Evolutionary conservation across 345 rosid genomes (phyloP), one percentile per base, ranked within the genome.

Genomic region (Punica granatum): DNA sequence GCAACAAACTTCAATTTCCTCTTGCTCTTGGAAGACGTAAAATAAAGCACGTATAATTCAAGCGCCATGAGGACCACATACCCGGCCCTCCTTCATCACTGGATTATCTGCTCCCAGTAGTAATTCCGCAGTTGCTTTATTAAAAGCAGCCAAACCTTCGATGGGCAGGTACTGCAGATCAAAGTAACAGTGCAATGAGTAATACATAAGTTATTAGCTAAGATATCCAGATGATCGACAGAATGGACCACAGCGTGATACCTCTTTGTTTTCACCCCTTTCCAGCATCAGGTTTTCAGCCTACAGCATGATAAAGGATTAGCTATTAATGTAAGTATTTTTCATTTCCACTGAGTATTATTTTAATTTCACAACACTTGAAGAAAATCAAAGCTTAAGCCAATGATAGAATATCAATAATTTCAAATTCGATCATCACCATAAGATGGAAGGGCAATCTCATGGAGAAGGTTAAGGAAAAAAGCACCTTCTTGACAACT

Each of bases 111-210:
- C 89, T 73, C 99, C 96, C 72, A 94, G 76, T 36, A 94, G 75
- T 75, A 94, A 78, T 77, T 91, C 97, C 7, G 96, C 99, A 44
- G 99, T 94, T 66, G 74, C 95, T 79, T 88, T 91, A 67, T 91
- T 94, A 78, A 94, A 94, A 65, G 92, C 85, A 5, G 88, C 96
- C 84, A 94, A 72, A n/a, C 99, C 99, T 78, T 94, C 97, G n/a
- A 94, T 94, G 21, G 99, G 89, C 6, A 94, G 95, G 79, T 94
- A 94, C 99, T 94, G 79, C 75, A 85, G n/a, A 64, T 67, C 23
- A 54, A 26, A 71, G 72, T 63, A 26, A 71, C 73, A 62, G 26
- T 30, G n/a, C 0, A 16, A 44, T 67, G 0, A 72, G 68, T 21
- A n/a, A 78, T 21, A 36, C 39, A 18, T 3, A 56, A 30, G 34